Evolutionary conservation across 2,329 filamentous ascomycete species (phyloP).

Genomic region (Fusarium denticulatum): DNA sequence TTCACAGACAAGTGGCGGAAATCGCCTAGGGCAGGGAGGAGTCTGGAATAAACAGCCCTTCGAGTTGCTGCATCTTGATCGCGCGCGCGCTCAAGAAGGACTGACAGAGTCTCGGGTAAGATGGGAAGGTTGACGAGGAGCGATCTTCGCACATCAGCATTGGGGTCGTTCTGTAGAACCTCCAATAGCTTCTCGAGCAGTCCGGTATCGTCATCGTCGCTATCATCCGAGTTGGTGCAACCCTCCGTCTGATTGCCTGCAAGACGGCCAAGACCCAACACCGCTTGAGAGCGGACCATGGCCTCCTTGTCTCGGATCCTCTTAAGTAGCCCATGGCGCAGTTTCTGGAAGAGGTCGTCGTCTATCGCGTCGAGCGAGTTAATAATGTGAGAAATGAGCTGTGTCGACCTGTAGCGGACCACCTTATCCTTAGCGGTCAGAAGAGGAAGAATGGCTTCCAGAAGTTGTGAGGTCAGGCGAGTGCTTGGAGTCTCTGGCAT

Average conservation of each 20-base stretch:
- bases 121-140: slow-evolving; percentile 92
- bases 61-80: slow-evolving; percentile 88
- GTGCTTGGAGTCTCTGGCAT: slow-evolving; percentile 86
- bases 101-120: slow-evolving; percentile 82
- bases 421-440: slow-evolving; percentile 90
- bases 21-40: slow-evolving; percentile 89
- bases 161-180: slow-evolving; percentile 91
- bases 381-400: slow-evolving; percentile 89
- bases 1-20: slow-evolving; percentile 93
- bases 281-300: slow-evolving; percentile 90
- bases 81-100: slow-evolving; percentile 87
- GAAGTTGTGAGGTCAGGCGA: slow-evolving; percentile 77
- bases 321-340: slow-evolving; percentile 82
- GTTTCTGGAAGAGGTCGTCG: slow-evolving; percentile 85
- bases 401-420: slow-evolving; percentile 88
- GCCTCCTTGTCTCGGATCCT: slow-evolving; percentile 94
- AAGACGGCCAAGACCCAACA: slow-evolving; percentile 86
- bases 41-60: slow-evolving; percentile 84
- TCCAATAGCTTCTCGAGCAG: slow-evolving; percentile 86
- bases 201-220: slow-evolving; percentile 73
- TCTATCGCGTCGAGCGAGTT: slow-evolving; percentile 93
- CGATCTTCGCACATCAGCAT: slow-evolving; percentile 89
- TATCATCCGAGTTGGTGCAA: slow-evolving; percentile 74
- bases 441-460: slow-evolving; percentile 79
- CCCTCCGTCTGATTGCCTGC: slow-evolving; percentile 81